These are phyloP conservation scores for Poronia punctata DNA, from an alignment of 495 filamentous ascomycete genomes.

Conservation along the genomic window DNA sequence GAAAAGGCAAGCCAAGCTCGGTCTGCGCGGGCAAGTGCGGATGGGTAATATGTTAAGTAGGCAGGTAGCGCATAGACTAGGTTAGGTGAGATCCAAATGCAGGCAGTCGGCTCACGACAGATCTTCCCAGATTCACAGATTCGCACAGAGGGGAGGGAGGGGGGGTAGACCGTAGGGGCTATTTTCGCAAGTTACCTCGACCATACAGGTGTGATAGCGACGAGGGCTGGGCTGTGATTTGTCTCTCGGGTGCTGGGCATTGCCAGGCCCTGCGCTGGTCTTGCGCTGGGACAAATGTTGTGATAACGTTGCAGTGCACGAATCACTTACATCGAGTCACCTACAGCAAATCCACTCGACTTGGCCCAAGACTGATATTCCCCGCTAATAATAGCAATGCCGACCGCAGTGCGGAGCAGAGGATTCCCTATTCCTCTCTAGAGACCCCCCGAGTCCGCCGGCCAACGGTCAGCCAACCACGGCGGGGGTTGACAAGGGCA, in stretches of 20 bases:
- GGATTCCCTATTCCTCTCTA: conserved; percentile 1
- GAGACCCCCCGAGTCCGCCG: conserved; percentile 7
- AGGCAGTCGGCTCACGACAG: conserved; percentile 12
- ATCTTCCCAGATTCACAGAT: conserved; percentile 4
- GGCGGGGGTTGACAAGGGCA: not conserved
- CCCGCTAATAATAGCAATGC: conserved; percentile 11
- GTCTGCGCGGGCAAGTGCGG: conserved; percentile 33
- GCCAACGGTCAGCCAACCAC: conserved; percentile 12
- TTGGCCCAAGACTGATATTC: too few species aligned
- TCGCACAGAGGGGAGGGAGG: too few species aligned
- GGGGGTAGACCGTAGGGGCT: too few species aligned
- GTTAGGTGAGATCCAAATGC: not conserved
- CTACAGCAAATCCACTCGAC: conserved; percentile 2
- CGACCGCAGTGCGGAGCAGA: conserved; percentile 8
- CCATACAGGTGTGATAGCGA: conserved; percentile 26
- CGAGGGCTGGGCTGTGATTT: conserved; percentile 25
- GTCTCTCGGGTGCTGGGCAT: conserved; percentile 21
- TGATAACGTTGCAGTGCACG: conserved; percentile 12
- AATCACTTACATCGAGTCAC: conserved; percentile 11
- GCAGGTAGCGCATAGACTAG: conserved; percentile 6
- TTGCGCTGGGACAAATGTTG: too few species aligned
- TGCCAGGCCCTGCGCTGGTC: too few species aligned
- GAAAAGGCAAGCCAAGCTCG: conserved; percentile 22
- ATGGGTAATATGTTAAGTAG: conserved; percentile 29
- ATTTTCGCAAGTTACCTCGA: too few species aligned